Conservation (phyloP, 768 basidiomycete species). For the Boletus pseudopeckii region DNA sequence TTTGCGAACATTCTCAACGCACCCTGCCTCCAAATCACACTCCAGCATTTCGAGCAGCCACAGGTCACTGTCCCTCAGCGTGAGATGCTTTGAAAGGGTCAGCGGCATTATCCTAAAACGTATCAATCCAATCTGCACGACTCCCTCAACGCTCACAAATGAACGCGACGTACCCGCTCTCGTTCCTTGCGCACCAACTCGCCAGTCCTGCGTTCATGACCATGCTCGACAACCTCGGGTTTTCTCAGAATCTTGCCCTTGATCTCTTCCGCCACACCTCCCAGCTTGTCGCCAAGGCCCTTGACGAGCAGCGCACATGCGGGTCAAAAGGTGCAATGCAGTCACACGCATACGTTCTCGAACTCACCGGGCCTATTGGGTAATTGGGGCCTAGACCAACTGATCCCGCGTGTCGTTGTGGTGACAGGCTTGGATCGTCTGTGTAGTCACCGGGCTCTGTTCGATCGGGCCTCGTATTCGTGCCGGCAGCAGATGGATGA, state of each 20-base stretch:
- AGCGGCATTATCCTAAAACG: neutral
- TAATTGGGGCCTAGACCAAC: conserved; percentile 40
- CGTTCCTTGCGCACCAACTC: conserved; percentile 37
- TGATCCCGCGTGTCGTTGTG: conserved; percentile 42
- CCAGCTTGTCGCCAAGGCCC: conserved; percentile 35
- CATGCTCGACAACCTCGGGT: conserved; percentile 36
- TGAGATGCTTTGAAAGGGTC: neutral
- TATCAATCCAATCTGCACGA: neutral
- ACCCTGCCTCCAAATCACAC: neutral
- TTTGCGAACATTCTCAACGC: neutral
- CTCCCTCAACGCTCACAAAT: neutral
- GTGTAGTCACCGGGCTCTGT: neutral
- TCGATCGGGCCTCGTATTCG: conserved; percentile 4
- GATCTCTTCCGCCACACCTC: conserved; percentile 37
- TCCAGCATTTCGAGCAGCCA: neutral
- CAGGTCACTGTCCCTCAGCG: neutral
- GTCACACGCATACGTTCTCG: too few relatives aligned
- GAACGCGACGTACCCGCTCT: conserved; percentile 19
- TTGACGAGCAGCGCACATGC: neutral
- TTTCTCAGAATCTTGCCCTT: conserved; percentile 38
- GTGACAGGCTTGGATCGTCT: conserved; percentile 29
- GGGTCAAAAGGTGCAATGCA: neutral
- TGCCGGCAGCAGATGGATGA: conserved; percentile 20
- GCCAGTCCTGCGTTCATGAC: conserved; percentile 39
- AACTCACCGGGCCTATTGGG: conserved; percentile 28